phyloP scores from a whole-genome alignment of 208 protist species.

The Phytomonas serpens region DNA sequence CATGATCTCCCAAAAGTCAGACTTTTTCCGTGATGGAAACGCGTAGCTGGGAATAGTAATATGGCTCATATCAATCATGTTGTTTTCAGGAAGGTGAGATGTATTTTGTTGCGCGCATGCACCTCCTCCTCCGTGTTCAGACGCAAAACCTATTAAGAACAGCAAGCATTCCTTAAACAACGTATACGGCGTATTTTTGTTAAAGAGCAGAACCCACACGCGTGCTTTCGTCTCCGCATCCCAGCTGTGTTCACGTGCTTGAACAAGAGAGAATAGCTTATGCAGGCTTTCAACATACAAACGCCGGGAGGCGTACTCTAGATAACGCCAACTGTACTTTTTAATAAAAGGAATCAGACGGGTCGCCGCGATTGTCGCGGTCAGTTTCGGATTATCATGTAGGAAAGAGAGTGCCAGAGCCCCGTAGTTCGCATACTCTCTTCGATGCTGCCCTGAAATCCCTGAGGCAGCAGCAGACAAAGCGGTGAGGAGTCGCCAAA shows the following conservation, averaged over 20 bases:
- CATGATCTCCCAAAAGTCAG: slow-evolving; percentile 19
- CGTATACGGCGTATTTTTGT: slow-evolving; percentile 19
- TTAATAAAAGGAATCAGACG: slow-evolving; percentile 49
- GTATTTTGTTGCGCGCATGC: background rate
- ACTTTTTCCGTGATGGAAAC: slow-evolving; percentile 2
- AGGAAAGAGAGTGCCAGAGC: slow-evolving; percentile 43
- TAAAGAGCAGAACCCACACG: slow-evolving; percentile 20
- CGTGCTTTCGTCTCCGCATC: background rate
- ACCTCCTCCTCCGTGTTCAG: background rate
- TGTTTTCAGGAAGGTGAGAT: background rate
- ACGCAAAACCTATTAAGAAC: slow-evolving; percentile 15
- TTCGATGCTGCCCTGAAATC: slow-evolving; percentile 26
- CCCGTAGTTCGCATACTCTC: slow-evolving; percentile 41
- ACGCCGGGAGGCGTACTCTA: slow-evolving; percentile 39
- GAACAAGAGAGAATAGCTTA: slow-evolving; percentile 17
- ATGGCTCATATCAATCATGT: background rate
- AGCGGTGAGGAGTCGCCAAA: slow-evolving; percentile 44
- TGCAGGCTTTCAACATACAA: slow-evolving; percentile 51
- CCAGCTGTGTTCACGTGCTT: slow-evolving; percentile 6
- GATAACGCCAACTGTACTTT: slow-evolving; percentile 32
- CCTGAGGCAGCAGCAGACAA: slow-evolving; percentile 26
- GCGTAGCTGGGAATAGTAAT: background rate
- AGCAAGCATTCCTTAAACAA: slow-evolving; percentile 42
- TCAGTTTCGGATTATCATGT: slow-evolving; percentile 25
- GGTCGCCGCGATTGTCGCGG: slow-evolving; percentile 27